phyloP scores from a whole-genome alignment of 495 filamentous ascomycete genomes.

The Evansstolkia leycettana region DNA sequence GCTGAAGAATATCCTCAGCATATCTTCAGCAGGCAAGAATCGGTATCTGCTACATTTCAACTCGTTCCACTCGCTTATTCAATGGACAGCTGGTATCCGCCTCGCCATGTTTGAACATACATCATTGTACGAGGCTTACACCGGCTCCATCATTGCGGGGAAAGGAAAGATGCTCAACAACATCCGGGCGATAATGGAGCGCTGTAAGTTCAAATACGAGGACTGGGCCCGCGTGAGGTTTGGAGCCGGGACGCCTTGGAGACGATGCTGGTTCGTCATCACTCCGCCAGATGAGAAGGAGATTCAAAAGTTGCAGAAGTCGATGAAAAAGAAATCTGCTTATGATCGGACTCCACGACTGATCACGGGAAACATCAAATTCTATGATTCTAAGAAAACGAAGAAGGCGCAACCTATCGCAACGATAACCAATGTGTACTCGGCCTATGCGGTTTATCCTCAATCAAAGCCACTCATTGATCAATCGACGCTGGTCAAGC shows the following conservation, averaged over 20 bases:
- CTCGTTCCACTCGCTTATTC: constrained; percentile 80
- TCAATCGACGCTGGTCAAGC: constrained; percentile 83
- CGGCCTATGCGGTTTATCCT: constrained; percentile 90
- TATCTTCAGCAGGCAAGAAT: constrained; percentile 91
- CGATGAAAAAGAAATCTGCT: constrained; percentile 70
- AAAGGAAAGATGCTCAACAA: constrained; percentile 83
- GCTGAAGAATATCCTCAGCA: constrained; percentile 85
- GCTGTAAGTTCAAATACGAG: constrained; percentile 60
- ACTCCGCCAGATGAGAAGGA: constrained; percentile 88
- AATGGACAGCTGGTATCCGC: constrained; percentile 93
- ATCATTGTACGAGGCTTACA: constrained; percentile 91
- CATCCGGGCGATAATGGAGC: constrained; percentile 75
- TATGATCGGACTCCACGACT: constrained; percentile 60
- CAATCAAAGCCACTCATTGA: constrained; percentile 89
- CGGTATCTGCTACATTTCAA: constrained; percentile 94
- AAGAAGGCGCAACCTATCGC: constrained; percentile 88
- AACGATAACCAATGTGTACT: constrained; percentile 79
- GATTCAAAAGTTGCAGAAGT: constrained; percentile 67
- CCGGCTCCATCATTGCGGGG: constrained; percentile 86
- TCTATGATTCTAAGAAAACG: constrained; percentile 88
- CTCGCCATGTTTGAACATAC: constrained; percentile 92
- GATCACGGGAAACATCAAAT: constrained; percentile 79
- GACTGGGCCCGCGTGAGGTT: constrained; percentile 96
- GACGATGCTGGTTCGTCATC: constrained; percentile 92
- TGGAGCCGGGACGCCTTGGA: constrained; percentile 92